A percentile compares a stretch with the other conserved stretches of the same genome.
Conservation (phyloP, 176 grass and related monocot species). For the Cymbopogon citratus region DNA sequence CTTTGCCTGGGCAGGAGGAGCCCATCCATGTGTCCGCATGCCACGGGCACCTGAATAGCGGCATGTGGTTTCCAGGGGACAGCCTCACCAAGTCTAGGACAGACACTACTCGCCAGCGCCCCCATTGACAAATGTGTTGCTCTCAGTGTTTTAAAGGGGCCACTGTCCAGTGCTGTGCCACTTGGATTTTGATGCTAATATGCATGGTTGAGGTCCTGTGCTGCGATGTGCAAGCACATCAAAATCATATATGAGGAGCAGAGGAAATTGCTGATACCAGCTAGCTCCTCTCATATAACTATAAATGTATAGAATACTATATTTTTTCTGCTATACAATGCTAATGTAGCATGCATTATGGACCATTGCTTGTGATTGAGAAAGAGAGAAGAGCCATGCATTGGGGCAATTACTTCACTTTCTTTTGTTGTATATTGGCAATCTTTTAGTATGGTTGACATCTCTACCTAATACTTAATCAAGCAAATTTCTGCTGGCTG, state of each 20-base stretch:
- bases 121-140: constrained; percentile 11
- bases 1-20: constrained; percentile 46
- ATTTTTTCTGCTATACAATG: too few species aligned
- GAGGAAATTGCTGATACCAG: too few species aligned
- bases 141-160: constrained; percentile 22
- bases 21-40: constrained; percentile 50
- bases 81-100: constrained; percentile 13
- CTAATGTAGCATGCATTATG: too few species aligned
- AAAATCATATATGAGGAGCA: background rate
- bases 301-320: too few species aligned
- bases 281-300: too few species aligned
- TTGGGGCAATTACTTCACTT: too few species aligned
- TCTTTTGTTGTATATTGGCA: too few species aligned
- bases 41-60: constrained; percentile 37
- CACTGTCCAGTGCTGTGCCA: background rate
- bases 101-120: constrained; percentile 19
- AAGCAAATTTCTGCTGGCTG: too few species aligned
- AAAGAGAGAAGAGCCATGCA: too few species aligned
- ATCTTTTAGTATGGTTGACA: too few species aligned
- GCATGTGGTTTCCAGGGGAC: constrained; percentile 23
- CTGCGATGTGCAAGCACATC: background rate
- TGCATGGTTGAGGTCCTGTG: background rate
- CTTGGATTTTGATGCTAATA: background rate
- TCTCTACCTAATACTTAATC: too few species aligned
- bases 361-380: too few species aligned